Evolutionary conservation across 306 rosid species (phyloP).

Genomic region (Vicia sativa): DNA sequence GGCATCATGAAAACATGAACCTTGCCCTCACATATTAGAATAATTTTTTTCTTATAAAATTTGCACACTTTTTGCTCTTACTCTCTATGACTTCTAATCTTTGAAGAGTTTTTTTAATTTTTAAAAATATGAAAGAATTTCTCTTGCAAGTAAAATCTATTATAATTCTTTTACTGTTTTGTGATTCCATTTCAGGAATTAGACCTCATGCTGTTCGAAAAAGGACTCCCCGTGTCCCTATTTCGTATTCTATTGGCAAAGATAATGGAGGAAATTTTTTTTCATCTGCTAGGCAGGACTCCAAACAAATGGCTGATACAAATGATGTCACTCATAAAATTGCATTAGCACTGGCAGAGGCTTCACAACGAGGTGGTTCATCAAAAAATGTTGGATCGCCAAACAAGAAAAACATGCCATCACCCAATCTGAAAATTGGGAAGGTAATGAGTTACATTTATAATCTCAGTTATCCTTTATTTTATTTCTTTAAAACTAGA

Average conservation of each 20-base stretch:
- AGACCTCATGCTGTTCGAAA: slow-evolving; percentile 88
- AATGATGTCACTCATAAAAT: slow-evolving; percentile 74
- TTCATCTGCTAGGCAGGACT: slow-evolving; percentile 63
- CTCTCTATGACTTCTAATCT: neutral
- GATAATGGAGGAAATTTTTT: slow-evolving; percentile 57
- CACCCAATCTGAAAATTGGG: slow-evolving; percentile 53
- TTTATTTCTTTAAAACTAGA: slow-evolving; percentile 25
- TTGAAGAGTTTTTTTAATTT: slow-evolving; percentile 14
- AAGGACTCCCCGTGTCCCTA: slow-evolving; percentile 93
- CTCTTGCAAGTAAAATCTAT: slow-evolving; percentile 28
- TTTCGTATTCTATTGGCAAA: slow-evolving; percentile 63
- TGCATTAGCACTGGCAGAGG: slow-evolving; percentile 80
- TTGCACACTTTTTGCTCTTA: neutral
- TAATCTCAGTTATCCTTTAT: slow-evolving; percentile 23
- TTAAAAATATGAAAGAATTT: slow-evolving; percentile 7
- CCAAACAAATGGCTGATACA: slow-evolving; percentile 54
- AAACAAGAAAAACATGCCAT: slow-evolving; percentile 49
- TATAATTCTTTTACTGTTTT: slow-evolving; percentile 27
- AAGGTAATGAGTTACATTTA: slow-evolving; percentile 55
- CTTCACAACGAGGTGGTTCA: slow-evolving; percentile 79
- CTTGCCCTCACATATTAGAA: no score
- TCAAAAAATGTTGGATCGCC: slow-evolving; percentile 64
- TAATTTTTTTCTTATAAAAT: neutral
- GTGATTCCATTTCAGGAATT: slow-evolving; percentile 59
- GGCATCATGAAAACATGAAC: no score